phyloP scores from a whole-genome alignment of 1,284 basidiomycete genomes.

The Leccinum proximum region DNA sequence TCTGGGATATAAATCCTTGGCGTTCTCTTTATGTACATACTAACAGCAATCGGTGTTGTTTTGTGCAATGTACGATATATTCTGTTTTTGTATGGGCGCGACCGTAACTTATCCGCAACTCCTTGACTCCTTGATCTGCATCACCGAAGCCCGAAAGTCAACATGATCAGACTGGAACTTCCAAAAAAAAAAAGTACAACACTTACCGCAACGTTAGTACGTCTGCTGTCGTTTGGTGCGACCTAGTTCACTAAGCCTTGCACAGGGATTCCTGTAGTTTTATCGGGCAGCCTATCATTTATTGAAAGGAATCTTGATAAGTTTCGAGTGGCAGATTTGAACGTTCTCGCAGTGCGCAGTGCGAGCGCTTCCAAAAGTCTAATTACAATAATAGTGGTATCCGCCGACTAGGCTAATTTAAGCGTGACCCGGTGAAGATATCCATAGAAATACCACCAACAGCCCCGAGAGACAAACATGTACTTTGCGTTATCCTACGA shows the following conservation, averaged over 20 bases:
- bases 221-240: no score
- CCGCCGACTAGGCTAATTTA: not conserved
- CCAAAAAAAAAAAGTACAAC: not conserved
- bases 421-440: not conserved
- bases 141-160: not conserved
- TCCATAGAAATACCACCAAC: not conserved
- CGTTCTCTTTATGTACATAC: not conserved
- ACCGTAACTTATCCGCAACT: not conserved
- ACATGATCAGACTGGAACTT: not conserved
- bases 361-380: not conserved
- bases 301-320: not conserved
- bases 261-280: no score
- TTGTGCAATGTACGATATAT: not conserved
- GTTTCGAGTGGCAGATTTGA: not conserved
- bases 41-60: not conserved
- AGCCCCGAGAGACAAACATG: not conserved
- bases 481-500: slow-evolving; percentile 20
- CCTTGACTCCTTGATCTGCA: not conserved
- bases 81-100: not conserved
- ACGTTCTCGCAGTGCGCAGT: not conserved
- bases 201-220: no score
- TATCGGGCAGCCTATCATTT: not conserved
- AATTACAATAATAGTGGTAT: not conserved
- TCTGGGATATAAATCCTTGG: not conserved
- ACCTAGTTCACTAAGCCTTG: no score